Base-by-base conservation (phyloP, 768 basidiomycete species). In the Psilocybe cubensis region DNA sequence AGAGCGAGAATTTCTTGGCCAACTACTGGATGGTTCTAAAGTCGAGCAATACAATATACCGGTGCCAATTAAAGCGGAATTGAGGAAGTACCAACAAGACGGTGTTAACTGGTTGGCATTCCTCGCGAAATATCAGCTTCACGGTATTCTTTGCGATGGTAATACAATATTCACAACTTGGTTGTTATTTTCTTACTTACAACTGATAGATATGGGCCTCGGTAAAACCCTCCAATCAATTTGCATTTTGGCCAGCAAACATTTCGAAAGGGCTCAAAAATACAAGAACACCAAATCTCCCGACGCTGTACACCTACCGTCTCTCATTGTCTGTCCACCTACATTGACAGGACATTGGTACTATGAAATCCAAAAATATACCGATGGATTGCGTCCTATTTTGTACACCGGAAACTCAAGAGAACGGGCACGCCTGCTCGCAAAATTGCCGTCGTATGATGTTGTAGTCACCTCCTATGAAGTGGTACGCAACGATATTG, bases 31-130 rank as follows among this genome's bases (percentile, higher is more conserved):
- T 67, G 97, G 97, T 11, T 89, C 82, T 65, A 97, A 98, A 72
- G 94, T 98, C 14, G 92, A 95, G 64, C 86, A 89, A 60, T 99
- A 98, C 70, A 73, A 76, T 40, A 84, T 99, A 1, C 94, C 97
- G 0, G 86, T 95, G 54, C 74, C 77, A 24, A 92, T 99, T 79
- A 92, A 96, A 56, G 95, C 96, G 28, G 94, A 98, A 63, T 78
- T 99, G 46, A 89, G 97, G 57, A 94, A 95, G 70, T 99, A 99
- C 70, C 97, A 99, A 72, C 92, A 94, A 74, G 97, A 99, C 54
- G 97, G 97, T 29, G 92, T 99, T 62, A 98, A 94, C 70, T 99
- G 97, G 97, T 80, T 99, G 17, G 97, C 97, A 1, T 99, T 99
- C 79, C 80, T 99, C 33, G 92, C 94, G 18, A 98, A 97, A 70